Conservation (phyloP, 306 rosid genomes). For the Cucurbita moschata region DNA sequence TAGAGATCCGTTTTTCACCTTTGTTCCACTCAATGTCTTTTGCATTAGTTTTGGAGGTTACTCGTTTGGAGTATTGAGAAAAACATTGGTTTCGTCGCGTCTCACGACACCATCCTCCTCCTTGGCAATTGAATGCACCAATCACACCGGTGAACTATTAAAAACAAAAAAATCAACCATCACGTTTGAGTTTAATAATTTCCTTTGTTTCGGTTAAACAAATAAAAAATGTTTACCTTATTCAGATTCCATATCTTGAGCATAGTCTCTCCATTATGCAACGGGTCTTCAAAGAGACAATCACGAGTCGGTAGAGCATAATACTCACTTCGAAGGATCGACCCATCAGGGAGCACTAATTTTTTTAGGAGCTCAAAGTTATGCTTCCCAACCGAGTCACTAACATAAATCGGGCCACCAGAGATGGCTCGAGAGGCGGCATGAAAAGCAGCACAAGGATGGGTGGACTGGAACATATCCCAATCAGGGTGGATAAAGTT, state of each 20-base stretch:
- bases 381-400: constrained; percentile 69
- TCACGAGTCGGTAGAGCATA: constrained; percentile 81
- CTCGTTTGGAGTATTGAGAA: constrained; percentile 40
- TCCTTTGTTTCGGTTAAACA: not conserved
- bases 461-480: constrained; percentile 97
- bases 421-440: constrained; percentile 94
- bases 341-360: constrained; percentile 72
- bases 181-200: not conserved
- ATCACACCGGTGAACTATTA: constrained; percentile 62
- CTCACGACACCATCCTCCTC: constrained; percentile 85
- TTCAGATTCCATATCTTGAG: constrained; percentile 93
- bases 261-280: constrained; percentile 84
- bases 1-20: constrained; percentile 43
- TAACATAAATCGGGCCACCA: constrained; percentile 81
- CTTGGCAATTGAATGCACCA: constrained; percentile 91
- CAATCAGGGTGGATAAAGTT: constrained; percentile 91
- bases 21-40: constrained; percentile 74
- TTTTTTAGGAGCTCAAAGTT: constrained; percentile 63
- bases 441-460: constrained; percentile 85
- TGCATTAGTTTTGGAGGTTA: constrained; percentile 35
- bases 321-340: constrained; percentile 62
- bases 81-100: constrained; percentile 57
- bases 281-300: constrained; percentile 73
- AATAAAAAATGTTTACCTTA: constrained; percentile 28
- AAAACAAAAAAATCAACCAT: not conserved